phyloP scores from a whole-genome alignment of 2,329 filamentous ascomycete genomes.

The Chaetothyriales sp. region DNA sequence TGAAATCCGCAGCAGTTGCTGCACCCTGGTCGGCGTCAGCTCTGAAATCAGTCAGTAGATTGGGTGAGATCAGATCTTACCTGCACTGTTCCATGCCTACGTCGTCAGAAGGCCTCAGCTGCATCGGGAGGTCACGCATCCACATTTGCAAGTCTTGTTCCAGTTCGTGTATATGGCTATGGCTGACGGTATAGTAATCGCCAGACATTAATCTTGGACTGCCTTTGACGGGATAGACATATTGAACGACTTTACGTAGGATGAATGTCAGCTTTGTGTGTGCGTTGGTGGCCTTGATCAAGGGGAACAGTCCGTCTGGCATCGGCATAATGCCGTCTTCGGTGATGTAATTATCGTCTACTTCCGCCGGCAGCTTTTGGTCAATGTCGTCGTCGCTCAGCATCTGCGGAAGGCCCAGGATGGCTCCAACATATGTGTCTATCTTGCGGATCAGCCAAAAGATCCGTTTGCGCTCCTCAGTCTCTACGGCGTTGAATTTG shows the following conservation, averaged over 20 bases:
- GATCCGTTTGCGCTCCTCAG: constrained; percentile 58
- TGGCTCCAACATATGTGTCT: constrained; percentile 38
- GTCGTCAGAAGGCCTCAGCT: constrained; percentile 66
- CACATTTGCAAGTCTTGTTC: constrained; percentile 50
- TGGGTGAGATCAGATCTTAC: constrained; percentile 41
- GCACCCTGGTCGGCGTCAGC: constrained; percentile 29
- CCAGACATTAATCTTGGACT: constrained; percentile 25
- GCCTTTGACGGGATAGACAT: constrained; percentile 49
- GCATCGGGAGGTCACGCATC: constrained; percentile 56
- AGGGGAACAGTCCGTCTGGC: constrained; percentile 40
- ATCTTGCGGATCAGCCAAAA: constrained; percentile 39
- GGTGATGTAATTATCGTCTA: constrained; percentile 36
- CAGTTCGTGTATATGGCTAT: constrained; percentile 50
- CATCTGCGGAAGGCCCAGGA: constrained; percentile 36
- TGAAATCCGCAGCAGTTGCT: constrained; percentile 49
- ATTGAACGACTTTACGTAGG: constrained; percentile 48
- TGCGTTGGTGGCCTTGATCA: constrained; percentile 48
- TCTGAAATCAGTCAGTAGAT: constrained; percentile 16
- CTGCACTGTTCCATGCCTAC: constrained; percentile 60
- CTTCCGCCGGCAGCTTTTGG: constrained; percentile 33
- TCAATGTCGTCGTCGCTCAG: constrained; percentile 38
- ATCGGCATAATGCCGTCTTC: constrained; percentile 36
- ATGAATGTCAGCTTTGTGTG: constrained; percentile 46
- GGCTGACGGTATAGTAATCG: constrained; percentile 48
- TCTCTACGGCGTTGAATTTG: constrained; percentile 55